Conservation (phyloP, 441 rosid genomes). For the Hypseocharis bilobata region DNA sequence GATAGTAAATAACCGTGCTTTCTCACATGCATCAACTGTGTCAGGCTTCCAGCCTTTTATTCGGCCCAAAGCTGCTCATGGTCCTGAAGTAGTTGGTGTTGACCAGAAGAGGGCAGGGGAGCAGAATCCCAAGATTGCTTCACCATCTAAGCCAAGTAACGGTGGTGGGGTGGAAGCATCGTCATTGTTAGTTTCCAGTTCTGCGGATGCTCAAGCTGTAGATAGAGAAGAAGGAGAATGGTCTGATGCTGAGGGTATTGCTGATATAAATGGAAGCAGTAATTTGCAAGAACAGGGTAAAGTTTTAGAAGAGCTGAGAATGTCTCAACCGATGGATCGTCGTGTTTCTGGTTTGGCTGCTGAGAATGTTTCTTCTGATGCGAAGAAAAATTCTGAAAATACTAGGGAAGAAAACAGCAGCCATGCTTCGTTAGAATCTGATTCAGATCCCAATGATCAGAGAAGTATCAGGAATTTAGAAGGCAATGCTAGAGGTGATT, state of each 20-base stretch:
- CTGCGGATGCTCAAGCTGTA: slow-evolving; percentile 27
- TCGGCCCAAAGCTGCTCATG: slow-evolving; percentile 33
- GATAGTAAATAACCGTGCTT: slow-evolving; percentile 43
- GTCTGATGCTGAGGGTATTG: slow-evolving; percentile 62
- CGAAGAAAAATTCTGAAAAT: slow-evolving; percentile 29
- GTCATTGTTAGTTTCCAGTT: slow-evolving; percentile 27
- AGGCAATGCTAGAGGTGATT: slow-evolving; percentile 37
- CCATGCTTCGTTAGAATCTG: slow-evolving; percentile 27
- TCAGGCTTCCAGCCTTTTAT: slow-evolving; percentile 93
- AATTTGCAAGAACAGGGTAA: slow-evolving; percentile 29
- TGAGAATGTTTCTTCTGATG: slow-evolving; percentile 23
- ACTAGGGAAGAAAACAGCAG: slow-evolving; percentile 22
- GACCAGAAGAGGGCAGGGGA: slow-evolving; percentile 34
- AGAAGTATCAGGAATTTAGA: slow-evolving; percentile 39
- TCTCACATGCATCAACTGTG: slow-evolving; percentile 64
- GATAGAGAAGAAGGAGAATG: slow-evolving; percentile 99
- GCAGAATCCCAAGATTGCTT: slow-evolving; percentile 26
- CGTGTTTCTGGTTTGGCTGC: slow-evolving; percentile 24
- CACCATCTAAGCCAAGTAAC: slow-evolving; percentile 29
- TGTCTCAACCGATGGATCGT: slow-evolving; percentile 22
- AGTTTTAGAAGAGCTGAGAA: slow-evolving; percentile 30
- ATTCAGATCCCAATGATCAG: slow-evolving; percentile 33
- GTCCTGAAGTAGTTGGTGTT: slow-evolving; percentile 29
- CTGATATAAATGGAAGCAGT: slow-evolving; percentile 29
- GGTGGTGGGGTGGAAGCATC: slow-evolving; percentile 32